A percentile compares a stretch with the other conserved stretches of the same genome.
phyloP scores from a whole-genome alignment of 2,329 filamentous ascomycete species.

The Calonectria pauciramosa region DNA sequence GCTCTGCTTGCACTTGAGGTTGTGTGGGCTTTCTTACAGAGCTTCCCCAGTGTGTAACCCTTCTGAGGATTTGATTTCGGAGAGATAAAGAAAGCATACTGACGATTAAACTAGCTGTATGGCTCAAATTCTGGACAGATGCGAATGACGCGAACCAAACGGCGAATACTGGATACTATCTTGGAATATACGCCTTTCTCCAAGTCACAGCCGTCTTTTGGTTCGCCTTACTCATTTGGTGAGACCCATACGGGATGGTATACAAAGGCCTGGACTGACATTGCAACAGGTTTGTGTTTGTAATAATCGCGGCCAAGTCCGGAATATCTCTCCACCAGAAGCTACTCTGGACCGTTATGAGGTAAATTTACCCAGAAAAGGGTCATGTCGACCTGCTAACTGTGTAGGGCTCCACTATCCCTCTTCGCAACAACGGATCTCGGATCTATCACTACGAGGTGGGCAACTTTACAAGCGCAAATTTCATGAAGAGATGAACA shows the following conservation, averaged over 20 bases:
- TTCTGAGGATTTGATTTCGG: neutral
- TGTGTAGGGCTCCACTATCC: slow-evolving; percentile 53
- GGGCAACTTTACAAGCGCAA: neutral
- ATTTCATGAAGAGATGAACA: neutral
- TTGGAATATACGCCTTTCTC: slow-evolving; percentile 43
- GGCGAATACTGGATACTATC: slow-evolving; percentile 34
- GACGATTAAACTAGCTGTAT: slow-evolving; percentile 40
- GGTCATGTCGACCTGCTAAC: neutral
- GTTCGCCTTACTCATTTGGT: slow-evolving; percentile 42
- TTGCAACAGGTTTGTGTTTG: slow-evolving; percentile 44
- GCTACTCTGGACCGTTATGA: slow-evolving; percentile 42
- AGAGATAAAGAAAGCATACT: neutral
- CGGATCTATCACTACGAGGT: slow-evolving; percentile 58
- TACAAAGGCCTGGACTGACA: neutral
- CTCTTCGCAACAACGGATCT: slow-evolving; percentile 57
- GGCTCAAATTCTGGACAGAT: slow-evolving; percentile 50
- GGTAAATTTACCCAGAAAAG: neutral
- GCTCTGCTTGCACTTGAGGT: slow-evolving; percentile 41
- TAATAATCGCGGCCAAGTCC: slow-evolving; percentile 45
- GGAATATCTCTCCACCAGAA: slow-evolving; percentile 43
- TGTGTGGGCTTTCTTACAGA: slow-evolving; percentile 45
- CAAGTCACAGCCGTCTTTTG: slow-evolving; percentile 39
- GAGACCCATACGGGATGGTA: neutral
- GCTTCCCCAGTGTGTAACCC: slow-evolving; percentile 46
- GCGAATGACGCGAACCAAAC: slow-evolving; percentile 29